Conservation (phyloP, 192 early-diverging fungal genomes). For the Phlyctochytrium arcticum region DNA sequence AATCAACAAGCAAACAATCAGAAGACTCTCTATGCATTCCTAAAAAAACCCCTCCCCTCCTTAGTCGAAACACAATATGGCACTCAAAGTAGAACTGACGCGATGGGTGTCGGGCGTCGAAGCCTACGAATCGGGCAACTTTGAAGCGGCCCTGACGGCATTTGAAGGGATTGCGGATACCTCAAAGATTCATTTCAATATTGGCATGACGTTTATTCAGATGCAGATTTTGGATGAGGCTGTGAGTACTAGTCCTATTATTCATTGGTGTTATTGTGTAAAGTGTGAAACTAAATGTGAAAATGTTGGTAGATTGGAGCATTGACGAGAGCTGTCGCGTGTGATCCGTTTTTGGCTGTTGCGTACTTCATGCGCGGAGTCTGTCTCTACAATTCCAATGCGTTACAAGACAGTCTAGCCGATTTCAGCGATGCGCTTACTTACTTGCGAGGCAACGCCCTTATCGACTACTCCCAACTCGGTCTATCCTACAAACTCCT, state of each 20-base stretch:
- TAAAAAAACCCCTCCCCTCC: background rate
- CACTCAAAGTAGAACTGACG: slow-evolving; percentile 53
- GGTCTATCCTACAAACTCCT: slow-evolving; percentile 88
- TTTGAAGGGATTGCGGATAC: slow-evolving; percentile 83
- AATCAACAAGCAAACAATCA: too few species aligned
- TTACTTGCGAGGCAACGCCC: slow-evolving; percentile 63
- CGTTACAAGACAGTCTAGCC: slow-evolving; percentile 64
- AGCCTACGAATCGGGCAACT: slow-evolving; percentile 72
- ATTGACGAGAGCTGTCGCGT: slow-evolving; percentile 66
- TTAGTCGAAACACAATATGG: background rate
- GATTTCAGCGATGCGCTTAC: slow-evolving; percentile 79
- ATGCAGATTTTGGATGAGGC: slow-evolving; percentile 72
- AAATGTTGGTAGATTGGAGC: slow-evolving; percentile 59
- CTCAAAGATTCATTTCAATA: slow-evolving; percentile 95
- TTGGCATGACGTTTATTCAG: slow-evolving; percentile 76
- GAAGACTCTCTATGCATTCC: background rate
- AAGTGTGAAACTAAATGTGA: background rate
- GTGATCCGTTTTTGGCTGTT: slow-evolving; percentile 86
- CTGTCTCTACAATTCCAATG: slow-evolving; percentile 67
- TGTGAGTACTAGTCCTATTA: slow-evolving; percentile 53
- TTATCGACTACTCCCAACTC: slow-evolving; percentile 94
- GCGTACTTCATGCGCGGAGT: slow-evolving; percentile 93
- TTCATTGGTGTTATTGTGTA: background rate
- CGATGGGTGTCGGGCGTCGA: slow-evolving; percentile 76
- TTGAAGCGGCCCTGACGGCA: slow-evolving; percentile 57